Base-by-base conservation (phyloP, 2,329 filamentous ascomycete genomes). In the Pseudocercospora crystallina region DNA sequence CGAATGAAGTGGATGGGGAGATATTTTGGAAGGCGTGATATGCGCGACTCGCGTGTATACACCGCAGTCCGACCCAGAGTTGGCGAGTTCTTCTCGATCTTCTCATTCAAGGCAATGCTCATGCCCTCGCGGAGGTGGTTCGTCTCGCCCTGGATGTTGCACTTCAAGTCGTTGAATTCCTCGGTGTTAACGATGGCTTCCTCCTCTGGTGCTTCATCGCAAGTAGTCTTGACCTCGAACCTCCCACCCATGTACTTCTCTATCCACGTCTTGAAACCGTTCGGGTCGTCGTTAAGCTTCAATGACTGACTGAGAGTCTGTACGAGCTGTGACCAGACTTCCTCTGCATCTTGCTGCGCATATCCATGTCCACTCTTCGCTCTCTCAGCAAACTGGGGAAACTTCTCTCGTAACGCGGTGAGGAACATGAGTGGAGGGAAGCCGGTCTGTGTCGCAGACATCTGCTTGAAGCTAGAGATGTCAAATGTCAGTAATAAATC, bases 281-380 rank as follows among this genome's bases (percentile, higher is more conserved):
- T 58, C 11, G 69, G 70, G 0, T 67, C 67, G 8, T 80, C 79
- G 62, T 82, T 84, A 57, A 87, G 72, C 66, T 83, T 85, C 43
- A 97, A 74, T 67, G 89, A 92, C 64, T 87, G 82, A 56, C 87
- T 84, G 33, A 99, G 75, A 65, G 92, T 88, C 38, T 87, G 84
- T 5, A 99, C 75, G 55, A 99, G 95, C 68, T 97, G 92, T 14
- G 92, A 94, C 90, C 92, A 99, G 40, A 92, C 94, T 71, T 99
- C 94, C 71, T 99, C 94, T 1, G 94, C 94, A 74, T 99, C 94
- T 73, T 99, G 94, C 72, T 99, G 94, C n/a, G 94, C 91, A 66
- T 86, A 97, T 5, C 89, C 90, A 51, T 86, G 79, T 15, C 89
- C 88, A 30, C 86, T 85, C 69, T 89, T 91, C 48, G 90, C 83